Evolutionary conservation across 2,329 filamentous ascomycete genomes (phyloP).

Genomic region (Cladophialophora yegresii): DNA sequence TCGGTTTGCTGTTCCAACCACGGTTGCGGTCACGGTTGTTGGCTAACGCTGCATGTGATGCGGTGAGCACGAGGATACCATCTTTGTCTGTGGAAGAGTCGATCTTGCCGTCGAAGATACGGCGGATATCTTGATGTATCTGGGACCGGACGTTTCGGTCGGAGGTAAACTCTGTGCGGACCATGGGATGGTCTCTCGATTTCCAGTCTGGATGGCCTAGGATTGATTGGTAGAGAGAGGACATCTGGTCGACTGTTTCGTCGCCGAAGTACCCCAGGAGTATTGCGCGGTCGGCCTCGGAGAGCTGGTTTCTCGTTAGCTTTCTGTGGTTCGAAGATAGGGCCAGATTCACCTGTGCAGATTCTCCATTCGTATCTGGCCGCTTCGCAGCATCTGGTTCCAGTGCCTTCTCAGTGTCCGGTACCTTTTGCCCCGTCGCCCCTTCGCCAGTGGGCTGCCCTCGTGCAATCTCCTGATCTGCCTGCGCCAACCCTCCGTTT

Average conservation of each 20-base stretch:
- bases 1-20: constrained; percentile 37
- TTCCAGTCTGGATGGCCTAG: constrained; percentile 58
- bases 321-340: background rate
- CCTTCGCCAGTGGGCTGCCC: background rate
- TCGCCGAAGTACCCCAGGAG: constrained; percentile 40
- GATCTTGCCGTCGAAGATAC: constrained; percentile 74
- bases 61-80: constrained; percentile 59
- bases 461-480: background rate
- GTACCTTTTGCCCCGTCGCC: background rate
- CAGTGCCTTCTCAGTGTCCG: background rate
- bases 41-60: constrained; percentile 41
- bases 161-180: constrained; percentile 54
- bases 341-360: background rate
- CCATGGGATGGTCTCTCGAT: constrained; percentile 56
- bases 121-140: constrained; percentile 68
- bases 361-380: background rate
- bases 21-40: constrained; percentile 37
- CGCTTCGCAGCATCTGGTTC: background rate
- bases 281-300: constrained; percentile 49
- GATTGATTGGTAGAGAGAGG: constrained; percentile 59
- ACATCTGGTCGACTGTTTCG: constrained; percentile 46
- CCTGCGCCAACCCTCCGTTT: background rate
- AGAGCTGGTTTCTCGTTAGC: constrained; percentile 16
- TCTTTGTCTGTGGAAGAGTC: constrained; percentile 76
- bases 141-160: constrained; percentile 64